These are phyloP conservation scores for Zarea fungicola DNA, from an alignment of 2,329 filamentous ascomycete genomes.

Conservation along the genomic window DNA sequence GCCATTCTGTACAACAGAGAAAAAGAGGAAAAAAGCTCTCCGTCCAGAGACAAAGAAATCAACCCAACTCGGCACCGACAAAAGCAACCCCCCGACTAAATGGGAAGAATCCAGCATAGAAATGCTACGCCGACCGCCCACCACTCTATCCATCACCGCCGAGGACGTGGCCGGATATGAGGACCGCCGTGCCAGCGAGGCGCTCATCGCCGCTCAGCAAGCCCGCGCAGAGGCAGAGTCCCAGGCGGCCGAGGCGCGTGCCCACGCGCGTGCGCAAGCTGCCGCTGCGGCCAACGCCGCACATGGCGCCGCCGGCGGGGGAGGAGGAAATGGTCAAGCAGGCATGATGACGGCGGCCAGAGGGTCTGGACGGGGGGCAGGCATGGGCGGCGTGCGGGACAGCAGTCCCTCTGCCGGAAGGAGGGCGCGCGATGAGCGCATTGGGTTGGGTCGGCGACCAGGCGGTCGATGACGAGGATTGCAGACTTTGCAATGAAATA, in stretches of 20 bases:
- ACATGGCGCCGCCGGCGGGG: constrained; percentile 16
- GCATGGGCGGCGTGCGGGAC: constrained; percentile 21
- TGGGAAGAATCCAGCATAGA: neutral
- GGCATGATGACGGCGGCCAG: no score
- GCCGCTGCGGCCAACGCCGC: constrained; percentile 1
- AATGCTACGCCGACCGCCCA: constrained; percentile 65
- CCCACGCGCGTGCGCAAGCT: constrained; percentile 3
- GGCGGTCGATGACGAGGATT: constrained; percentile 13
- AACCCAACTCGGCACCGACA: neutral
- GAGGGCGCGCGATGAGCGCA: constrained; percentile 34
- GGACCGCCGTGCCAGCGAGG: constrained; percentile 48
- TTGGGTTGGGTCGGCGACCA: constrained; percentile 25
- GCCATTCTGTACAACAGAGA: no score
- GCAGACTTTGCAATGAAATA: no score
- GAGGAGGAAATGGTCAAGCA: constrained; percentile 13
- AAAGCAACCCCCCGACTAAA: neutral
- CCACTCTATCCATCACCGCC: constrained; percentile 61
- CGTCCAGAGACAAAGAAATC: no score
- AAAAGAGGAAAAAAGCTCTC: no score
- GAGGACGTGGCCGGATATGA: constrained; percentile 69
- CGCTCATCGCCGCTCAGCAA: constrained; percentile 29
- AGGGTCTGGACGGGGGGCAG: no score
- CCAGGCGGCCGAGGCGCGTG: constrained; percentile 10
- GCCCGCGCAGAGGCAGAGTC: constrained; percentile 21
- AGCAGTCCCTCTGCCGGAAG: constrained; percentile 22